phyloP scores from a whole-genome alignment of 805 yeast genomes.

The Nematodospora valgi region DNA sequence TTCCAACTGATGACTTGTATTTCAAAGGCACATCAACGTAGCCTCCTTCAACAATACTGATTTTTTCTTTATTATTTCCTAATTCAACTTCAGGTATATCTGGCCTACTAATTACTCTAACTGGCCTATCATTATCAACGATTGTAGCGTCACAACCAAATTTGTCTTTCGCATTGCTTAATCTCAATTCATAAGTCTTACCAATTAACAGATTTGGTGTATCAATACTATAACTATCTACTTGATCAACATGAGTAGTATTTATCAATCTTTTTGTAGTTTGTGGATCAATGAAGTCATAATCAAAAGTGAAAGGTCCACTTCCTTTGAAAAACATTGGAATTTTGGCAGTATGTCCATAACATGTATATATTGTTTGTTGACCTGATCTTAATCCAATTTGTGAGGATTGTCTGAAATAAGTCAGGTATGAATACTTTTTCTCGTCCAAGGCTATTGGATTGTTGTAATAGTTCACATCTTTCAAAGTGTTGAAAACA shows the following conservation, averaged over 20 bases:
- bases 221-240: conserved; percentile 35
- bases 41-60: conserved; percentile 61
- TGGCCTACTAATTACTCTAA: conserved; percentile 60
- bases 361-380: conserved; percentile 25
- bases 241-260: conserved; percentile 31
- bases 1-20: conserved; percentile 32
- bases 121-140: conserved; percentile 52
- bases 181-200: conserved; percentile 65
- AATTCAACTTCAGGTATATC: conserved; percentile 56
- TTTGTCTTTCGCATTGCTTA: conserved; percentile 69
- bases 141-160: conserved; percentile 70
- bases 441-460: conserved; percentile 28
- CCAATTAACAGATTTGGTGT: conserved; percentile 61
- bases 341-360: conserved; percentile 29
- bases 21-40: conserved; percentile 51
- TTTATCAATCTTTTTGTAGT: conserved; percentile 17
- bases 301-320: conserved; percentile 70
- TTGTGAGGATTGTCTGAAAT: conserved; percentile 66
- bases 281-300: conserved; percentile 56
- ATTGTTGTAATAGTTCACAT: conserved; percentile 52
- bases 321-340: conserved; percentile 71
- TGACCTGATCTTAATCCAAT: conserved; percentile 24
- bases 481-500: conserved; percentile 61
- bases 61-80: conserved; percentile 15
- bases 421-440: conserved; percentile 59